Evolutionary conservation across 2,329 filamentous ascomycete genomes (phyloP).

Genomic region (Fusarium euwallaceae): DNA sequence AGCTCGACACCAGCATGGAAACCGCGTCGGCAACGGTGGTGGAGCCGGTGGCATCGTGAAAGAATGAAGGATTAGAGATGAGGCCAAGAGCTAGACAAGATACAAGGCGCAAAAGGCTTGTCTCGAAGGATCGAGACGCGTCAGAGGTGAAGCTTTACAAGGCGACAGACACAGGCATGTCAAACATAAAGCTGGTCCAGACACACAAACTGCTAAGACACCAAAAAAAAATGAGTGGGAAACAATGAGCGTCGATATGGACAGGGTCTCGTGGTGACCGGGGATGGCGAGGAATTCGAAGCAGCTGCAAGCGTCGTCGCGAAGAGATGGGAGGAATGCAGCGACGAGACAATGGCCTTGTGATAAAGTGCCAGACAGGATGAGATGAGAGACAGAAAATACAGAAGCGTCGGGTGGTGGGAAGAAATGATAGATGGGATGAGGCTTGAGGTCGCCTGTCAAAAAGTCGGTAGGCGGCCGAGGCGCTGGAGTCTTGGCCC

Average conservation of each 20-base stretch:
- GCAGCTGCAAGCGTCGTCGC: conserved; percentile 11
- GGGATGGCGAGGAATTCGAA: conserved; percentile 23
- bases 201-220: conserved; percentile 26
- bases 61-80: conserved; percentile 14
- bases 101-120: conserved; percentile 19
- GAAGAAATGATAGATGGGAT: conserved; percentile 26
- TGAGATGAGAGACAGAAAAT: conserved; percentile 16
- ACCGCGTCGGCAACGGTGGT: conserved; percentile 77
- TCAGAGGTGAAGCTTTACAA: conserved; percentile 30
- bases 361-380: conserved; percentile 20
- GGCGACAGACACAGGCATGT: conserved; percentile 39
- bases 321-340: conserved; percentile 5
- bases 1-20: conserved; percentile 92
- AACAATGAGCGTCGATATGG: conserved; percentile 15
- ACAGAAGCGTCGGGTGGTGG: conserved; percentile 27
- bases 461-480: conserved; percentile 43
- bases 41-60: conserved; percentile 67
- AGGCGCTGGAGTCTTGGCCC: conserved; percentile 17
- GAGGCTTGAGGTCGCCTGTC: conserved; percentile 35
- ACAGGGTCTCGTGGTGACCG: conserved; percentile 10
- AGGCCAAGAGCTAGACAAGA: conserved; percentile 2
- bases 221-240: conserved; percentile 24
- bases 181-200: conserved; percentile 32
- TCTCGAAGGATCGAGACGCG: conserved; percentile 30
- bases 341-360: conserved; percentile 30